These are phyloP conservation scores for Mercurialis annua DNA, from an alignment of 345 rosid species.

Conservation along the genomic window DNA sequence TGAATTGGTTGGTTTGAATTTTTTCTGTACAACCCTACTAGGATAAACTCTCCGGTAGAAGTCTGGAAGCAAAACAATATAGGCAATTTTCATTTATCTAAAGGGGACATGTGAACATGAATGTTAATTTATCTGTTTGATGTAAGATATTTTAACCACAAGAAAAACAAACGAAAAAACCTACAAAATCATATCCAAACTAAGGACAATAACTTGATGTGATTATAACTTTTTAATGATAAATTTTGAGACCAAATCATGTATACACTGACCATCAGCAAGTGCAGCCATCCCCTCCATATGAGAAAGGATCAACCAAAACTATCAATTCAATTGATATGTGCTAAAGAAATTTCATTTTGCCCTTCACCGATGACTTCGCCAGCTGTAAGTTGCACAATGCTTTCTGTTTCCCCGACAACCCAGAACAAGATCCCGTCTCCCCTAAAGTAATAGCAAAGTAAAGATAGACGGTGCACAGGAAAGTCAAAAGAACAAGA, in stretches of 20 bases:
- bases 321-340: not conserved
- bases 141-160: not conserved
- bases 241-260: not conserved
- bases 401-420: constrained; percentile 56
- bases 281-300: not conserved
- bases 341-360: constrained; percentile 27
- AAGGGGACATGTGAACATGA: too few species aligned
- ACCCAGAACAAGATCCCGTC: constrained; percentile 57
- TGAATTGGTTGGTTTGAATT: too few species aligned
- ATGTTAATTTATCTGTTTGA: too few species aligned
- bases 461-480: constrained; percentile 86
- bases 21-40: too few species aligned
- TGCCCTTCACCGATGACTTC: constrained; percentile 30
- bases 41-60: too few species aligned
- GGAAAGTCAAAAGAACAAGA: constrained; percentile 61
- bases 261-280: not conserved
- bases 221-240: not conserved
- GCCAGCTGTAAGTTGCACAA: constrained; percentile 53
- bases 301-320: not conserved
- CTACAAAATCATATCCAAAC: not conserved
- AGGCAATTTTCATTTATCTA: too few species aligned
- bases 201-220: constrained; percentile 2
- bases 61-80: too few species aligned
- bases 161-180: not conserved
- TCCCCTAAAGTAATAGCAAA: constrained; percentile 83